phyloP scores from a whole-genome alignment of 805 yeast genomes.

The Candida caryicola region DNA sequence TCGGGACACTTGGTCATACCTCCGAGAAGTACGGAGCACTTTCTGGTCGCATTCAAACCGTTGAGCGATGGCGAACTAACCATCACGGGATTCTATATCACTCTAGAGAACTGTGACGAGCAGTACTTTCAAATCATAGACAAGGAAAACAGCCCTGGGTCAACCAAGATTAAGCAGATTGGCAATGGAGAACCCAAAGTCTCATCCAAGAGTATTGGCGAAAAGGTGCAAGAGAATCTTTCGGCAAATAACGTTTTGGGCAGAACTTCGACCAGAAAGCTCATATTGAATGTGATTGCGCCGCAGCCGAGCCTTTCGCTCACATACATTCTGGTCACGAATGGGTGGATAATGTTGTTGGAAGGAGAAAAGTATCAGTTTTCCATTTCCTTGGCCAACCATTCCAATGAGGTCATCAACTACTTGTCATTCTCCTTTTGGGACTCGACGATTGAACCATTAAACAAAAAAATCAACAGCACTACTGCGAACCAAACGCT shows the following conservation, averaged over 20 bases:
- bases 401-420: slow-evolving; percentile 54
- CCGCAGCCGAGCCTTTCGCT: slow-evolving; percentile 63
- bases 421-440: slow-evolving; percentile 58
- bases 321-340: slow-evolving; percentile 50
- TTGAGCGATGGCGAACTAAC: slow-evolving; percentile 45
- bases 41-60: slow-evolving; percentile 50
- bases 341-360: slow-evolving; percentile 69
- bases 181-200: neutral
- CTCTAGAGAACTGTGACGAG: slow-evolving; percentile 48
- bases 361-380: slow-evolving; percentile 69
- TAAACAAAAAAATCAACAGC: slow-evolving; percentile 49
- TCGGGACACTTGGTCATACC: slow-evolving; percentile 19
- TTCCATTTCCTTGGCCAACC: slow-evolving; percentile 53
- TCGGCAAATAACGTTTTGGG: slow-evolving; percentile 15
- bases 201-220: slow-evolving; percentile 5
- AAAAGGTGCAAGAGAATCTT: slow-evolving; percentile 24
- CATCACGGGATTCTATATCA: slow-evolving; percentile 51
- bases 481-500: slow-evolving; percentile 28
- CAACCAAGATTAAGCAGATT: slow-evolving; percentile 8
- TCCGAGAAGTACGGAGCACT: slow-evolving; percentile 26
- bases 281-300: slow-evolving; percentile 34
- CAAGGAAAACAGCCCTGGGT: slow-evolving; percentile 18
- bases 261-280: slow-evolving; percentile 16
- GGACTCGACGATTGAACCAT: slow-evolving; percentile 70
- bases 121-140: slow-evolving; percentile 45